Base-by-base conservation (phyloP, 495 filamentous ascomycete species). In the Physcia stellaris region DNA sequence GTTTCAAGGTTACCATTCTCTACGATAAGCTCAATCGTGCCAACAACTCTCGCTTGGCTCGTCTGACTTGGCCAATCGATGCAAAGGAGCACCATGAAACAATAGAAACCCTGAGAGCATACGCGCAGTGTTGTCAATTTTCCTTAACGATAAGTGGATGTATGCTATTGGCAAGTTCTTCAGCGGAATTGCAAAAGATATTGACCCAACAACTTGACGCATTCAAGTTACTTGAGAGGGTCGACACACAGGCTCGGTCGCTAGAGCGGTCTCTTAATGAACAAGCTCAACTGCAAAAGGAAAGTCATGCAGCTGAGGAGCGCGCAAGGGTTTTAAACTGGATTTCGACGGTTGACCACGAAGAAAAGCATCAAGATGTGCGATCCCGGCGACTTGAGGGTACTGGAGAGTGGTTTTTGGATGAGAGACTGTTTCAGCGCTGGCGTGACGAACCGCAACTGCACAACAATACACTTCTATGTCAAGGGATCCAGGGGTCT, bases 101-200 rank as follows among this genome's bases (percentile, higher is more conserved):
- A 17, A 10, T 46, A 32, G 22, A 34, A 36, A 38, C 40, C 4
- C 4, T 46, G 13, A 33, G 37, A 28, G 24, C 32, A 5, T 21
- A 35, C 13, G 15, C 31, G 3, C 43, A 46, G 21, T 46, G 37
- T 11, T 40, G 40, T 6, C 43, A 46, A n/a, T 41, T 45, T 28
- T 28, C 37, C 19, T 22, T 45, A 16, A 30, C 42, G 15, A 13
- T 45, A 11, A 37, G 36, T 27, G 37, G 18, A 26, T 39, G 33
- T 22, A 22, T 22, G 2, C 31, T 45, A 26, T 24, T 45, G 6
- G 32, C 37, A 4, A 42, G 35, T 28, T 37, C 33, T 12, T 42
- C 39, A 7, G 24, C 30, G n/a, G 39, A 47, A 9, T 34, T 47
- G 24, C 16, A 24, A 12, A 32, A 37, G 19, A 19, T 39, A 9